phyloP scores from a whole-genome alignment of 805 yeast species.

The Cyberlindnera sargentensis region DNA sequence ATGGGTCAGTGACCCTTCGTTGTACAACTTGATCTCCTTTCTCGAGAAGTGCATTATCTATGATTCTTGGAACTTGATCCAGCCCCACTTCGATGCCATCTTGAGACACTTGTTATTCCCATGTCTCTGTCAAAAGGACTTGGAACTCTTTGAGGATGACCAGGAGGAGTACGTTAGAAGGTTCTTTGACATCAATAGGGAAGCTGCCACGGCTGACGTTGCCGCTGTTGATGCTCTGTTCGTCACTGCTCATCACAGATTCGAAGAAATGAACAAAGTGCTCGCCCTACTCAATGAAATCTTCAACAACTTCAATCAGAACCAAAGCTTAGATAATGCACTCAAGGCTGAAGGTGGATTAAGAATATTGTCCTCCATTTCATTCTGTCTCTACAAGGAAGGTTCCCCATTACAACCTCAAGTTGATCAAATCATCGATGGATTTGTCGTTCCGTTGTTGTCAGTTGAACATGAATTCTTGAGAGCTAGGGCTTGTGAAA shows the following conservation, averaged over 20 bases:
- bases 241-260: constrained; percentile 49
- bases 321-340: constrained; percentile 34
- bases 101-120: constrained; percentile 70
- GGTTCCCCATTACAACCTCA: constrained; percentile 51
- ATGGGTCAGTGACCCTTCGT: constrained; percentile 62
- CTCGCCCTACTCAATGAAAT: constrained; percentile 50
- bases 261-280: constrained; percentile 47
- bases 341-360: constrained; percentile 77
- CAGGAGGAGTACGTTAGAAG: constrained; percentile 84
- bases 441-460: constrained; percentile 67
- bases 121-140: constrained; percentile 60
- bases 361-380: constrained; percentile 68
- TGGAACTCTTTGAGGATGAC: constrained; percentile 75
- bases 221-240: constrained; percentile 75
- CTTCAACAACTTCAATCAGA: constrained; percentile 28
- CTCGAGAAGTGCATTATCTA: constrained; percentile 52
- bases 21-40: constrained; percentile 62
- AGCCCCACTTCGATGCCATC: constrained; percentile 58
- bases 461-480: constrained; percentile 56
- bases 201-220: constrained; percentile 61
- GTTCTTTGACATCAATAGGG: constrained; percentile 58
- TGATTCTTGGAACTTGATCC: constrained; percentile 53
- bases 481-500: constrained; percentile 69
- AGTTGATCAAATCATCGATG: constrained; percentile 61
- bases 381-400: constrained; percentile 38